Evolutionary conservation across 2,329 filamentous ascomycete genomes (phyloP).

Genomic region (Arthrocladium fulminans): DNA sequence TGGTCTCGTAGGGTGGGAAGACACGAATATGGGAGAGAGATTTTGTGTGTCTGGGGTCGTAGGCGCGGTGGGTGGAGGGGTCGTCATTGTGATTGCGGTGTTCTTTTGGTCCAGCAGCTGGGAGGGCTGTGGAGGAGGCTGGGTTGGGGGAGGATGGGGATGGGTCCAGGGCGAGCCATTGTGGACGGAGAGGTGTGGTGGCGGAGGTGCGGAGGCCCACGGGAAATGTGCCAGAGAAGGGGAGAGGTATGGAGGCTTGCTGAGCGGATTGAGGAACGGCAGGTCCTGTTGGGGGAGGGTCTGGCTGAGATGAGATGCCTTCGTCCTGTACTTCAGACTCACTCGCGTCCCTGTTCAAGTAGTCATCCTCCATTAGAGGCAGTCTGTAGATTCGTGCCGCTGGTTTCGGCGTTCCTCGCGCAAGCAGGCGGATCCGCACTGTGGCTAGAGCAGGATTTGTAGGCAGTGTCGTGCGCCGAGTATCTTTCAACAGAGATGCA

Average conservation of each 20-base stretch:
- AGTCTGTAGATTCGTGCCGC: slow-evolving; percentile 83
- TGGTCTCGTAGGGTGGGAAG: slow-evolving; percentile 17
- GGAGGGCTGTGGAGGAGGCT: slow-evolving; percentile 7
- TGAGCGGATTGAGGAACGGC: not conserved
- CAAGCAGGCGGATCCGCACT: slow-evolving; percentile 57
- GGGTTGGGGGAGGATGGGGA: not conserved
- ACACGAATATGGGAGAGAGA: slow-evolving; percentile 17
- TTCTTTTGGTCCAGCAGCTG: slow-evolving; percentile 10
- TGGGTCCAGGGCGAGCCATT: slow-evolving; percentile 60
- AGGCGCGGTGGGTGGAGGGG: slow-evolving; percentile 10
- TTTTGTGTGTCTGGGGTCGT: slow-evolving; percentile 13
- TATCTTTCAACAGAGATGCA: slow-evolving; percentile 26
- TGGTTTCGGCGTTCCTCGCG: slow-evolving; percentile 59
- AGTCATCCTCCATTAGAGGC: slow-evolving; percentile 42
- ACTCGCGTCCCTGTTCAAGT: not conserved
- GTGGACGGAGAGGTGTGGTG: slow-evolving; percentile 35
- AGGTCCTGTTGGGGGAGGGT: not conserved
- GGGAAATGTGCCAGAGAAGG: slow-evolving; percentile 12
- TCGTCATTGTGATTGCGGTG: slow-evolving; percentile 13
- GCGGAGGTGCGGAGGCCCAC: slow-evolving; percentile 7
- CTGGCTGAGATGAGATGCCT: not conserved
- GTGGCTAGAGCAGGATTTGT: slow-evolving; percentile 42
- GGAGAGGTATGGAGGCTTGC: not conserved
- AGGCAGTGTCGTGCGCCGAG: slow-evolving; percentile 15
- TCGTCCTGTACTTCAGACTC: not conserved